Percentiles rank a stretch among this genome's conserved stretches.
phyloP scores from a whole-genome alignment of 768 basidiomycete species.

The Asterophora parasitica region DNA sequence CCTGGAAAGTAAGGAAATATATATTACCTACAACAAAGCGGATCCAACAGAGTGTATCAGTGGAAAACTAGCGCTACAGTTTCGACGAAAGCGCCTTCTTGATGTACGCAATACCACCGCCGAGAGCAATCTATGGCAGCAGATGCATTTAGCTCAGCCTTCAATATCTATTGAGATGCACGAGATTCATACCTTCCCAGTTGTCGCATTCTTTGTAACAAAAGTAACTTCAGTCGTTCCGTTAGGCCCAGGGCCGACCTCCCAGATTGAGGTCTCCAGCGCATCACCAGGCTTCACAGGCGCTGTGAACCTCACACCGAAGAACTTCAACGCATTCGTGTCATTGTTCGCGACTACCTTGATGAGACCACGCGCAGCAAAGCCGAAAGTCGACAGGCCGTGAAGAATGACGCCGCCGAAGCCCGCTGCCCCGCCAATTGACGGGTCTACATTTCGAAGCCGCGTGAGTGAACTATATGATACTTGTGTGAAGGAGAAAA shows the following conservation, averaged over 20 bases:
- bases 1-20: neutral
- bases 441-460: slow-evolving; percentile 48
- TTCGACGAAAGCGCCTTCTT: slow-evolving; percentile 35
- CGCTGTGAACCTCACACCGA: slow-evolving; percentile 74
- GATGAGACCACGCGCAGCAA: slow-evolving; percentile 74
- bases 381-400: slow-evolving; percentile 78
- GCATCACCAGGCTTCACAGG: slow-evolving; percentile 82
- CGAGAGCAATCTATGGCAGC: slow-evolving; percentile 40
- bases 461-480: neutral
- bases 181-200: slow-evolving; percentile 45
- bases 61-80: slow-evolving; percentile 12
- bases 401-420: slow-evolving; percentile 87
- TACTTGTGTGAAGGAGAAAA: neutral
- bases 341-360: slow-evolving; percentile 57
- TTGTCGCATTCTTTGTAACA: slow-evolving; percentile 52
- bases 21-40: neutral
- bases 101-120: slow-evolving; percentile 61
- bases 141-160: neutral
- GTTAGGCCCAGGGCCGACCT: slow-evolving; percentile 60
- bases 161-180: neutral
- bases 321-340: slow-evolving; percentile 57
- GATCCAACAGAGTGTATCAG: neutral
- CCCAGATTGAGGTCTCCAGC: slow-evolving; percentile 77
- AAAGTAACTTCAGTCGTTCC: slow-evolving; percentile 60
- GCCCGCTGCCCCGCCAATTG: slow-evolving; percentile 63